Evolutionary conservation across 192 early-diverging fungal species (phyloP), one percentile per base, ranked within the genome.

Genomic region (Dimargaris cristalligena): DNA sequence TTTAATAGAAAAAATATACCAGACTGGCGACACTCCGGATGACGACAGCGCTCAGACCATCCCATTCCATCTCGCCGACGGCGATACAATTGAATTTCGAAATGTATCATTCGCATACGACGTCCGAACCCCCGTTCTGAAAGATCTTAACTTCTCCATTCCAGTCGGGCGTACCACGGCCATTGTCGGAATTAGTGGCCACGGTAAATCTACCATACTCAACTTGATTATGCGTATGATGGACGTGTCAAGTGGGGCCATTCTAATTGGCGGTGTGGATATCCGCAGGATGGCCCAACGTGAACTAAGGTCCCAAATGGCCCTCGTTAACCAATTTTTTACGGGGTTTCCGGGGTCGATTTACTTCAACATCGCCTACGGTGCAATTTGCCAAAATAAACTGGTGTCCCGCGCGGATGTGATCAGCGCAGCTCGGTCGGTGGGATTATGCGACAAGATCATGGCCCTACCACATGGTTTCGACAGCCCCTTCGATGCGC

Each of bases 171-270:
- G 58, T 32, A 78, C 77, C 18, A 73, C 80, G 32, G 78, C 78
- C 13, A 54, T 83, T 20, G 80, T 83, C 26, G 80, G 80, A 10
- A 41, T 62, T 22, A 73, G 71, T 8, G 80, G 80, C 1, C 62
- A 57, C 49, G 47, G 60, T 67, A 78, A 78, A 61, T 67, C 66
- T 49, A 75, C 75, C 20, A 55, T 73, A 4, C 65, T 79, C 31
- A 67, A 67, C 8, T 38, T 72, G 44, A 18, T 69, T 9, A 59
- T 62, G 34, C 54, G 67, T 11, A 58, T 70, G 38, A 66, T 63
- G 22, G 67, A 72, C 41, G 41, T 58, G 14, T 60, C 52, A 4
- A 51, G 34, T 20, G 69, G 69, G 11, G 31, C 16, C 11, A 58
- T 58, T 34, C 32, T 58, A 11, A 38, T 58, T 44, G 38, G 34